Conservation (phyloP, 108 stramenopile genomes). For the Phaeodactylum tricornutum region DNA sequence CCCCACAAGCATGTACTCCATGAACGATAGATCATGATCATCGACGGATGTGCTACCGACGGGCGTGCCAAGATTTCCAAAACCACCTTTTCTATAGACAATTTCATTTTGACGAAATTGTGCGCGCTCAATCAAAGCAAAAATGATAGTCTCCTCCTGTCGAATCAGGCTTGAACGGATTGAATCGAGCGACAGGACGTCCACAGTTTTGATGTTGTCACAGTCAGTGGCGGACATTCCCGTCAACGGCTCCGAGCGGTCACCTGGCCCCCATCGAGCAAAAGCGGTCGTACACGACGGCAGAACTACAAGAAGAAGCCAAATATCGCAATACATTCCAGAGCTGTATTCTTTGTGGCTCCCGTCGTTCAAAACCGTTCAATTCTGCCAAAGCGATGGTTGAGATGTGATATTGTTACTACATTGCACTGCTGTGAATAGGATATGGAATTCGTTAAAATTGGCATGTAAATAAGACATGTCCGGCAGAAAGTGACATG, state of each 20-base stretch:
- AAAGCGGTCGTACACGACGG: neutral
- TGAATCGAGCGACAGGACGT: conserved; percentile 73
- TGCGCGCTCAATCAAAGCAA: conserved; percentile 94
- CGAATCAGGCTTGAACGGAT: conserved; percentile 85
- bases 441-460: no score
- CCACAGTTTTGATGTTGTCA: conserved; percentile 50
- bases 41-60: conserved; percentile 17
- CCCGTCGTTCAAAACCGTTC: no score
- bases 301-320: neutral
- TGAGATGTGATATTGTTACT: no score
- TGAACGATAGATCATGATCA: conserved; percentile 51
- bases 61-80: conserved; percentile 48
- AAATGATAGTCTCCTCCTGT: conserved; percentile 98
- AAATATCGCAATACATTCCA: neutral
- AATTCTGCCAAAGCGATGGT: no score
- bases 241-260: neutral
- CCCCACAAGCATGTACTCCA: conserved; percentile 92
- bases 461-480: no score
- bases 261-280: conserved; percentile 3
- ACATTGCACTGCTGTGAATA: no score
- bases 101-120: conserved; percentile 84
- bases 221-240: neutral
- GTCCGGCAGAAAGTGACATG: no score
- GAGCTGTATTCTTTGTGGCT: no score
- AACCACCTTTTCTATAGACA: conserved; percentile 74